Percentiles rank a stretch among this genome's conserved stretches.
Conservation (phyloP, 495 filamentous ascomycete genomes). For the Aspergillus kassunensis region DNA sequence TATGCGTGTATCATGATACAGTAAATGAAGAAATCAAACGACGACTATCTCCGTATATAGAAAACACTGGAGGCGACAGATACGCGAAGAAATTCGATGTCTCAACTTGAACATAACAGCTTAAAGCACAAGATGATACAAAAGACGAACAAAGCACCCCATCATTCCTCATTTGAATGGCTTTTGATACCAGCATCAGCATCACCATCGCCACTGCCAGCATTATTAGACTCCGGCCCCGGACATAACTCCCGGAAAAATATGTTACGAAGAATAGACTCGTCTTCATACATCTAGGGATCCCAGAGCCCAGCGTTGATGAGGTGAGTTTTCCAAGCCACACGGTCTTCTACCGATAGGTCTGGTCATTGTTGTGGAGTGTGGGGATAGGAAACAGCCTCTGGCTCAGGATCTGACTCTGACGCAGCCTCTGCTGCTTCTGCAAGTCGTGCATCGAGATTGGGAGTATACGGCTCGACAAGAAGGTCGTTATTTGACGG, state of each 20-base stretch:
- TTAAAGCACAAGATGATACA: no score
- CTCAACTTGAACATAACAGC: no score
- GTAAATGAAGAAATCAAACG: neutral
- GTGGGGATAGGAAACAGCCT: neutral
- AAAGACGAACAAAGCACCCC: no score
- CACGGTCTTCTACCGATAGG: constrained; percentile 52
- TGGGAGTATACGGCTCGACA: constrained; percentile 6
- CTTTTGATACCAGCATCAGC: constrained; percentile 46
- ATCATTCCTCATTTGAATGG: neutral
- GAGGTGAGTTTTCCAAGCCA: constrained; percentile 65
- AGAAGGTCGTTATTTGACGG: constrained; percentile 6
- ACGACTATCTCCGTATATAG: no score
- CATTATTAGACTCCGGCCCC: neutral
- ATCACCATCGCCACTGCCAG: constrained; percentile 19
- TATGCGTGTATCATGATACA: neutral
- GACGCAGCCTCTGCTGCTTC: neutral
- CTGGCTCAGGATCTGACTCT: neutral
- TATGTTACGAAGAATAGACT: constrained; percentile 62
- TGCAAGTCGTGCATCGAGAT: neutral
- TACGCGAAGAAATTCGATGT: no score
- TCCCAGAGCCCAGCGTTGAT: constrained; percentile 67
- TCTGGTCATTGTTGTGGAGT: constrained; percentile 61
- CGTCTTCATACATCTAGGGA: constrained; percentile 58
- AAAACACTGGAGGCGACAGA: no score
- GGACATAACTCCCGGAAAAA: constrained; percentile 65